A percentile compares a stretch with the other conserved stretches of the same genome.
Evolutionary conservation across 192 early-diverging fungal species (phyloP).

Genomic region (Coemansia sp.): DNA sequence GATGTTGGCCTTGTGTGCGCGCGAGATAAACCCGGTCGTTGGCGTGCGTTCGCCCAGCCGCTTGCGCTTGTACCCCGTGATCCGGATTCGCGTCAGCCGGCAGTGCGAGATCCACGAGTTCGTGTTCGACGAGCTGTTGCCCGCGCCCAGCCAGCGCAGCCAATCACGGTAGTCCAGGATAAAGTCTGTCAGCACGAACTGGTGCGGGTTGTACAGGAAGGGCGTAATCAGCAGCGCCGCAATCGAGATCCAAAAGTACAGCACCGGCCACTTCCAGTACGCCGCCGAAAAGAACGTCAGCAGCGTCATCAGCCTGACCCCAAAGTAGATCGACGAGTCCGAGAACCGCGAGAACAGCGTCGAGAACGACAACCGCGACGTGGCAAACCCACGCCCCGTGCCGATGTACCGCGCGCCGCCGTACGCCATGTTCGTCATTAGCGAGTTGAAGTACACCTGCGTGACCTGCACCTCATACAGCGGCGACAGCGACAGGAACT

Average conservation of each 20-base stretch:
- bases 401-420: constrained; percentile 83
- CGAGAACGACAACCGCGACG: constrained; percentile 68
- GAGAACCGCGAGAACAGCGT: constrained; percentile 74
- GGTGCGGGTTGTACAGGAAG: constrained; percentile 86
- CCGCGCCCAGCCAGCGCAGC: constrained; percentile 77
- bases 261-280: constrained; percentile 66
- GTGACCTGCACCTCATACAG: constrained; percentile 85
- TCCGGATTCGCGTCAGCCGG: constrained; percentile 63
- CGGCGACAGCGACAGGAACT: constrained; percentile 77
- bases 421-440: constrained; percentile 73
- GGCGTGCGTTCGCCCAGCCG: constrained; percentile 59
- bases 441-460: constrained; percentile 76
- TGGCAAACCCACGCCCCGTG: constrained; percentile 82
- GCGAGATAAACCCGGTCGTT: constrained; percentile 61
- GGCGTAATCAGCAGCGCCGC: constrained; percentile 73
- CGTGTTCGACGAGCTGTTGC: constrained; percentile 68
- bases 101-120: constrained; percentile 80
- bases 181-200: constrained; percentile 77
- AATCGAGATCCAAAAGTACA: constrained; percentile 81
- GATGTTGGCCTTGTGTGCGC: constrained; percentile 64
- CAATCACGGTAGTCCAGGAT: constrained; percentile 77
- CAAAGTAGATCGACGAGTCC: constrained; percentile 70
- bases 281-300: constrained; percentile 70
- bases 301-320: constrained; percentile 64
- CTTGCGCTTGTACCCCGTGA: constrained; percentile 78